phyloP scores from a whole-genome alignment of 176 grass and related monocot species.

The Canna indica region DNA sequence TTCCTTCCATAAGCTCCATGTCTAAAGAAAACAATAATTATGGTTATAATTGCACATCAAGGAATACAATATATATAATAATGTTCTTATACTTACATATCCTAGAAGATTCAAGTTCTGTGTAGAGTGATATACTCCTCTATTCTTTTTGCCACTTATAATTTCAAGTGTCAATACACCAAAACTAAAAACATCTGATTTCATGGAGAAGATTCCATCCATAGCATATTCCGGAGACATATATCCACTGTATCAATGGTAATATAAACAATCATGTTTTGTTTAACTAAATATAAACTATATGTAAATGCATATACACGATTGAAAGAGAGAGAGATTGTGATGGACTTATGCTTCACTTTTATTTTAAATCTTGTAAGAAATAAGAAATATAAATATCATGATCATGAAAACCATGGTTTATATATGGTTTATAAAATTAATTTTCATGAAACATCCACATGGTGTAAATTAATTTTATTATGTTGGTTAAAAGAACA shows the following conservation, averaged over 20 bases:
- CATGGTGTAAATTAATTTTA: too few relatives aligned
- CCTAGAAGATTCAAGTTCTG: background rate
- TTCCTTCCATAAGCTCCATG: background rate
- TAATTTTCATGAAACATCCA: too few relatives aligned
- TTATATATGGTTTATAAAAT: too few relatives aligned
- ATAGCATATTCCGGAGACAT: conserved; percentile 4
- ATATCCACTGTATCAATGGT: background rate
- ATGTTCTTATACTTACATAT: background rate
- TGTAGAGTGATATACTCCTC: background rate
- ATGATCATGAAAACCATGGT: too few relatives aligned
- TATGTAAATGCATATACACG: background rate
- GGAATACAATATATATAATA: background rate
- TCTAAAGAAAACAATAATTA: background rate
- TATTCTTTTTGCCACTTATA: conserved; percentile 1
- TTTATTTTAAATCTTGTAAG: too few relatives aligned
- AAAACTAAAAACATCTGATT: conserved; percentile 12
- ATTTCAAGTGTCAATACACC: conserved; percentile 3
- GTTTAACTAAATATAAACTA: too few relatives aligned
- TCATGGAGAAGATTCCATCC: background rate
- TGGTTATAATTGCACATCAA: background rate
- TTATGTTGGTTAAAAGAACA: too few relatives aligned
- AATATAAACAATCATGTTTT: background rate
- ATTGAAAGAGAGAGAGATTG: too few relatives aligned
- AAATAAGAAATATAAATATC: too few relatives aligned
- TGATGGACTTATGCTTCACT: too few relatives aligned